Base-by-base conservation (phyloP, 148 eudicot species). In the Camellia granthamiana region DNA sequence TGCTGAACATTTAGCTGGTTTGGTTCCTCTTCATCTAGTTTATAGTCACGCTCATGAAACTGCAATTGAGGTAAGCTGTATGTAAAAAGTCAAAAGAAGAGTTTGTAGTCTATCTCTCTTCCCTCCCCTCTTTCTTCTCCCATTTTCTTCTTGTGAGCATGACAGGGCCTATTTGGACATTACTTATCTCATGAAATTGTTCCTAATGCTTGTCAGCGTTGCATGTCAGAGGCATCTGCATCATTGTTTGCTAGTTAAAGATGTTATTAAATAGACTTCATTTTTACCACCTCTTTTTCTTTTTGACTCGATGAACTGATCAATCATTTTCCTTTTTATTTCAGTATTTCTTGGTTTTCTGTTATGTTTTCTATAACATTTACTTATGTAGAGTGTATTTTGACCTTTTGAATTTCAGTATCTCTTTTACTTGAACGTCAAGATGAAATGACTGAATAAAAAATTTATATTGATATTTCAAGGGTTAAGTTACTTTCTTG, bases 31-130 rank as follows among this genome's bases (percentile, higher is more conserved):
- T 82, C 97, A 93, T 92, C 94, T 95, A 68, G 92, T 90, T 69
- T 93, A 95, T 83, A 95, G 98, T 81, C 96, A 91, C 74, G 94
- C 97, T 85, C 98, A 95, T 84, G 97, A 89, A 88, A 90, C 93
- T 83, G 98, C 98, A 64, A 85, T 90, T 84, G 97, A 95, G 98
- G 98, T 95, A 85, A 58, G 78, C 73, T 64, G 16, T 68, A 69
- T 69, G 44, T 58, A 18, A 6, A 60, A 47, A 80, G 43, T 47
- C 21, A 72, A 41, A 49, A 30, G 11, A 1, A 47, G 47, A 16
- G 46, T 54, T 66, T 11, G 2, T 65, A 19, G 43, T 56, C 55
- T 54, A 12, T 52, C 15, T 6, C 2, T 59, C 16, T 30, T 54
- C 4, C 6, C 19, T 38, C 11, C 16, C 21, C n/a, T 77, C n/a